Base-by-base conservation (phyloP, 768 basidiomycete genomes). In the Cyclocybe aegerita region DNA sequence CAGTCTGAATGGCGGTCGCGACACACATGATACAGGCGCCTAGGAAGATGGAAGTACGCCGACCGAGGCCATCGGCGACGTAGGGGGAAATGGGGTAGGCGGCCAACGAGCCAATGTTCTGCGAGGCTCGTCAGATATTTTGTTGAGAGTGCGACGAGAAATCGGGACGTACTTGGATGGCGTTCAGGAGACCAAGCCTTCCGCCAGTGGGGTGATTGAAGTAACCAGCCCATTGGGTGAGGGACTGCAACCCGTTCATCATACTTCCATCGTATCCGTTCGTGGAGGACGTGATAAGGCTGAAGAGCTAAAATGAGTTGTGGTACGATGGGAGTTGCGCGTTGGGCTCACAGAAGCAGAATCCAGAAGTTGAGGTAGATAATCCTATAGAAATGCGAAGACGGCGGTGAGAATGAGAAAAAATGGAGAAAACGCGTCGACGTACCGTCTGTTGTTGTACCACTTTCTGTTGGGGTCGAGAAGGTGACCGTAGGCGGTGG, bases 201-300 rank as follows among this genome's bases (percentile, higher is more conserved):
- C 78, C 72, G 38, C 79, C 77, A 12, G 71, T 66, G 10, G 89
- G 88, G 46, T 71, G n/a, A 48, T 72, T 53, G 65, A 91, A 90
- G 60, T 81, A 85, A 7, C 53, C 40, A 41, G 73, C 65, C 89
- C 89, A 91, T 55, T 84, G 79, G 12, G 60, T 48, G 52, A 90
- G 72, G 40, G 80, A 79, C 66, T 91, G 88, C 37, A 91, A 73
- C 64, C 85, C 85, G 67, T 90, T 88, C 86, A 88, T 86, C 81
- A 88, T 82, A 64, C 80, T 83, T 52, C 85, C 85, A 60, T 89
- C 88, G 62, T 83, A 89, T 45, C 87, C 88, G 63, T 82, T 86
- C 42, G 83, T 86, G 10, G 84, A 85, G 17, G 86, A 87, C 9
- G 86, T 88, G 61, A 88, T 85, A 55, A 89, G 80, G 43, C 84